Percentiles rank a stretch among this genome's conserved stretches.
These are phyloP conservation scores for Solidago caesia DNA, from an alignment of 129 eudicot species.

Conservation along the genomic window DNA sequence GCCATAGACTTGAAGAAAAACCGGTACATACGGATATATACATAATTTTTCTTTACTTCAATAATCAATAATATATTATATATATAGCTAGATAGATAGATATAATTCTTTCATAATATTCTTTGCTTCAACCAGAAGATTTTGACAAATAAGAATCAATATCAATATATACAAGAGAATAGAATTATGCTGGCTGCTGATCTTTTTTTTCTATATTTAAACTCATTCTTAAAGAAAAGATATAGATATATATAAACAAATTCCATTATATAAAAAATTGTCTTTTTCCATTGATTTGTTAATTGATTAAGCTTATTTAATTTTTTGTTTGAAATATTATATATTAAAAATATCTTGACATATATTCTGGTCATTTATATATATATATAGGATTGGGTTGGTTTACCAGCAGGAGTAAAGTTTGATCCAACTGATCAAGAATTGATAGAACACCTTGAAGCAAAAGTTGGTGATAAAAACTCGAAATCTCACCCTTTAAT, in stretches of 20 bases:
- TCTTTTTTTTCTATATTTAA: conserved; percentile 16
- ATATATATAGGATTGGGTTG: conserved; percentile 92
- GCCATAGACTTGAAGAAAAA: conserved; percentile 92
- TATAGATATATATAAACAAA: conserved; percentile 11
- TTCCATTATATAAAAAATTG: background rate
- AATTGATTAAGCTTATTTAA: background rate
- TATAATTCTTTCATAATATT: conserved; percentile 42
- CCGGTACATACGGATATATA: conserved; percentile 54
- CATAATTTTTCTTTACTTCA: conserved; percentile 3
- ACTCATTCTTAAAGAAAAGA: conserved; percentile 11
- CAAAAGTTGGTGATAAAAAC: conserved; percentile 79
- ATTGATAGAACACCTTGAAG: conserved; percentile 90
- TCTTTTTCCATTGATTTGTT: conserved; percentile 25
- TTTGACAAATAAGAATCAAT: conserved; percentile 51
- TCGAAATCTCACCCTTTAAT: conserved; percentile 86
- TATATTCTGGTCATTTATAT: background rate
- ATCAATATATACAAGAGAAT: conserved; percentile 28
- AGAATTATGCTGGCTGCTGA: conserved; percentile 33
- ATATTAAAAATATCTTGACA: conserved; percentile 7
- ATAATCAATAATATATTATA: background rate
- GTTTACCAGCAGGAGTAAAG: conserved; percentile 97
- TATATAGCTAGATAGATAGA: background rate
- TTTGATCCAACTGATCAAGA: conserved; percentile 99
- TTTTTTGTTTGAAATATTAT: background rate
- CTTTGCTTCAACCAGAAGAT: conserved; percentile 59